Evolutionary conservation across 1,284 basidiomycete species (phyloP), one percentile per base, ranked within the genome.

Genomic region (Flammula alnicola): DNA sequence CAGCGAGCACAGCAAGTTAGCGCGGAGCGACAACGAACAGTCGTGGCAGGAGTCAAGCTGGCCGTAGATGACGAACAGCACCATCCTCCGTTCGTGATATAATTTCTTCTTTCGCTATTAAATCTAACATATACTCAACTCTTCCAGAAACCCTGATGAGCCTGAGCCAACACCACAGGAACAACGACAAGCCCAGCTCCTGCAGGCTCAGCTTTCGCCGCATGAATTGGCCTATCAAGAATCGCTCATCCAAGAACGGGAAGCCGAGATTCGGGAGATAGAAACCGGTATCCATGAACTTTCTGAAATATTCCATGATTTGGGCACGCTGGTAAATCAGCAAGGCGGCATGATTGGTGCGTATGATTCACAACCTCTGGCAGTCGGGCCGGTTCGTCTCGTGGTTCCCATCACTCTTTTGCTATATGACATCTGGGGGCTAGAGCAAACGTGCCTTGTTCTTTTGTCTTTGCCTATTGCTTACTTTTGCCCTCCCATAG

Each of bases 141-240:
- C 16, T 23, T 37, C 5, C 44, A 68, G 70, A 49, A 51, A 63
- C 26, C 63, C 66, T 48, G 66, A 73, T 44, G 71, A 74, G 52
- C 64, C 67, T 12, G 63, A 68, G 49, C 60, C 67, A 30, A 57
- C 64, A 52, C 49, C 72, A 6, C 75, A 76, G 25, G 72, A 78
- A 47, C 83, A 87, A 59, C 80, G 83, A 47, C 88, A 91, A 65
- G 84, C 82, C 2, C 88, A 88, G 61, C 69, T 88, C 1, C 64
- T 90, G 27, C 89, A 91, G 61, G 74, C 75, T 41, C 83, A 92
- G 68, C 74, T 95, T 42, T 87, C 92, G 0, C 88, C 91, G 0
- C 88, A 93, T 57, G 96, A 99, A 67, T 80, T 98, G 22, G 94
- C 94, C 29, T 96, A 96, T 68, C 97, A 99, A 67, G 96, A 99